phyloP scores from a whole-genome alignment of 1,284 basidiomycete genomes.

The Ustilago hordei region DNA sequence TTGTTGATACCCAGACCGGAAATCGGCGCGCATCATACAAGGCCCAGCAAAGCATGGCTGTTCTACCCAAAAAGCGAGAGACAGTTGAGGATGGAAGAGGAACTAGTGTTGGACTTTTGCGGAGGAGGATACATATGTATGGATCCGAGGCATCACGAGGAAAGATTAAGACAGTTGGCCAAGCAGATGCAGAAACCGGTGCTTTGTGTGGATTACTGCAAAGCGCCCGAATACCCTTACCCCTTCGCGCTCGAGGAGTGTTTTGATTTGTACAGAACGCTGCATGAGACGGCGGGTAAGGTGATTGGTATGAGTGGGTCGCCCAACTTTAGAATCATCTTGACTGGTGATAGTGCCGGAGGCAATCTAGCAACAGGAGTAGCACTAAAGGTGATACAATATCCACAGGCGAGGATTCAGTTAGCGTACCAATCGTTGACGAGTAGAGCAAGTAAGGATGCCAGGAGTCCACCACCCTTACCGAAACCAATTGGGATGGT shows the following conservation, averaged over 20 bases:
- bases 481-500: constrained; percentile 82
- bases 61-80: constrained; percentile 82
- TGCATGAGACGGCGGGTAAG: constrained; percentile 83
- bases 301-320: constrained; percentile 79
- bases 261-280: constrained; percentile 85
- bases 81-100: constrained; percentile 73
- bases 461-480: constrained; percentile 61
- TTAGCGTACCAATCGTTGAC: constrained; percentile 47
- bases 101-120: constrained; percentile 78
- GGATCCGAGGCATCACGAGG: constrained; percentile 86
- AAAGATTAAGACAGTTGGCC: constrained; percentile 89
- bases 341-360: constrained; percentile 63
- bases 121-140: constrained; percentile 97
- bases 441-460: constrained; percentile 7
- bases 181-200: constrained; percentile 82
- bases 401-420: constrained; percentile 60
- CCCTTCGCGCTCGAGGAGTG: constrained; percentile 85
- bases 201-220: constrained; percentile 90
- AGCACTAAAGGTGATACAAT: constrained; percentile 62
- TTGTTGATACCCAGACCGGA: constrained; percentile 83
- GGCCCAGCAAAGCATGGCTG: constrained; percentile 84
- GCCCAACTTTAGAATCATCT: constrained; percentile 53
- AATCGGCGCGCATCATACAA: constrained; percentile 70
- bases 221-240: constrained; percentile 79
- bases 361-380: constrained; percentile 60